Evolutionary conservation across 2,329 filamentous ascomycete species (phyloP).

Genomic region (Aspergillus glaucus): DNA sequence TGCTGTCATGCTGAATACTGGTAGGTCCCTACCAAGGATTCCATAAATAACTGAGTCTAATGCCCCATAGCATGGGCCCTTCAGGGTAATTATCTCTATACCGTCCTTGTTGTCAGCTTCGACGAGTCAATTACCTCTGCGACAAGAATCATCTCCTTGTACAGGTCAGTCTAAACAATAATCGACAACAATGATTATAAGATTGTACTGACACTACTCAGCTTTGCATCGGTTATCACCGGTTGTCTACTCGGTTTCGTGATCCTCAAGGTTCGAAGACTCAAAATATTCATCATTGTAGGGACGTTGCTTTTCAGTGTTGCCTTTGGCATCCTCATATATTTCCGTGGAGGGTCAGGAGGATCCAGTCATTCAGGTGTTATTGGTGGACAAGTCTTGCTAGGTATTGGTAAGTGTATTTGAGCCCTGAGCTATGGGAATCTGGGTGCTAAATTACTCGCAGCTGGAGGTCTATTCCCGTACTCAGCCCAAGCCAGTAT

Average conservation of each 20-base stretch:
- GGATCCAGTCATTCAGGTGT: slow-evolving; percentile 47
- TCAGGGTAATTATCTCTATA: slow-evolving; percentile 60
- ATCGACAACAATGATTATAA: not conserved
- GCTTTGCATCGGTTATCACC: slow-evolving; percentile 51
- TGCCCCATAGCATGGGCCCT: slow-evolving; percentile 46
- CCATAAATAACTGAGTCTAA: slow-evolving; percentile 7
- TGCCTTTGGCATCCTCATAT: slow-evolving; percentile 60
- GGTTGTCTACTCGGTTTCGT: slow-evolving; percentile 53
- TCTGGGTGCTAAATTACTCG: not conserved
- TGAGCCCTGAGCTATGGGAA: no score
- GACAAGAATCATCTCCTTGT: slow-evolving; percentile 55
- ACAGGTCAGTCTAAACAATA: slow-evolving; percentile 30
- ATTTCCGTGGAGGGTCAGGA: slow-evolving; percentile 51
- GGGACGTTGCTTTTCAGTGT: slow-evolving; percentile 58
- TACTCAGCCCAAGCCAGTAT: slow-evolving; percentile 48
- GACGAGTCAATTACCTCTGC: slow-evolving; percentile 52
- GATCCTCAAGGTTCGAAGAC: slow-evolving; percentile 51
- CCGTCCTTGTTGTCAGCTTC: slow-evolving; percentile 56
- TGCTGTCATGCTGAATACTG: slow-evolving; percentile 28
- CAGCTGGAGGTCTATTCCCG: slow-evolving; percentile 55
- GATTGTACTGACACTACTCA: slow-evolving; percentile 5
- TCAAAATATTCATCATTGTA: slow-evolving; percentile 58
- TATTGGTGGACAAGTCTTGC: slow-evolving; percentile 56
- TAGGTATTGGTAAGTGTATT: slow-evolving; percentile 47
- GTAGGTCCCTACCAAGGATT: slow-evolving; percentile 14